phyloP scores from a whole-genome alignment of 768 basidiomycete species.

The Podaxis sp. region DNA sequence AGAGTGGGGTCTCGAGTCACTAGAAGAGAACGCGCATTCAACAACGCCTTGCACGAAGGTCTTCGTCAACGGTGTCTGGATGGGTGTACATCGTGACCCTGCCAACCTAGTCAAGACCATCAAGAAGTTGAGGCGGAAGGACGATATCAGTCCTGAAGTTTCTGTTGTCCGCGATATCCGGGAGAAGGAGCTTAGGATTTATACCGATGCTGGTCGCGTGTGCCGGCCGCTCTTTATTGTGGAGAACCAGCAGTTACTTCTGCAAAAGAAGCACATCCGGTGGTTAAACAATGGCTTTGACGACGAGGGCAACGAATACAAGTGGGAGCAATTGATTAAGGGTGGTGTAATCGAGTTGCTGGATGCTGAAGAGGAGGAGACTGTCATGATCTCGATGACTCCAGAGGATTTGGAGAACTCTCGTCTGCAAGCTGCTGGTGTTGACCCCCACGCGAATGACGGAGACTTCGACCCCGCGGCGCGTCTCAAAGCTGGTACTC shows the following conservation, averaged over 20 bases:
- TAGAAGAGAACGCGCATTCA: slow-evolving; percentile 91
- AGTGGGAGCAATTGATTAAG: slow-evolving; percentile 85
- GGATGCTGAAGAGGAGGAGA: slow-evolving; percentile 99
- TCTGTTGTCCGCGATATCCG: slow-evolving; percentile 97
- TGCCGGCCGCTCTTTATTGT: slow-evolving; percentile 98
- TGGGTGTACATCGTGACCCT: slow-evolving; percentile 96
- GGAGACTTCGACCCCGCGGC: slow-evolving; percentile 83
- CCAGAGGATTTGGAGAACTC: slow-evolving; percentile 93
- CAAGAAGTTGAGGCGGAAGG: slow-evolving; percentile 88
- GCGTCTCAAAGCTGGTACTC: slow-evolving; percentile 80
- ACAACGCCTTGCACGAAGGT: slow-evolving; percentile 89
- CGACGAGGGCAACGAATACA: slow-evolving; percentile 65
- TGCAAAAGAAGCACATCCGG: slow-evolving; percentile 84
- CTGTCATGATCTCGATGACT: slow-evolving; percentile 99
- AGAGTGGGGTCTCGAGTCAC: slow-evolving; percentile 95
- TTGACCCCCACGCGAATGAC: slow-evolving; percentile 60
- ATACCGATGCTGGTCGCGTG: slow-evolving; percentile 96
- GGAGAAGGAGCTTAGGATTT: slow-evolving; percentile 90
- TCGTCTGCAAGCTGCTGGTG: slow-evolving; percentile 59
- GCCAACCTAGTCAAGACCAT: slow-evolving; percentile 91
- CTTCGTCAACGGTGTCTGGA: slow-evolving; percentile 99
- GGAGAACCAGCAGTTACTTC: slow-evolving; percentile 79
- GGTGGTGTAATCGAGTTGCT: slow-evolving; percentile 90
- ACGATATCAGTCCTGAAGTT: slow-evolving; percentile 94
- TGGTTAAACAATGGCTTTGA: slow-evolving; percentile 61